Conservation (phyloP, 202 grass and related monocot genomes). For the Setaria viridis region DNA sequence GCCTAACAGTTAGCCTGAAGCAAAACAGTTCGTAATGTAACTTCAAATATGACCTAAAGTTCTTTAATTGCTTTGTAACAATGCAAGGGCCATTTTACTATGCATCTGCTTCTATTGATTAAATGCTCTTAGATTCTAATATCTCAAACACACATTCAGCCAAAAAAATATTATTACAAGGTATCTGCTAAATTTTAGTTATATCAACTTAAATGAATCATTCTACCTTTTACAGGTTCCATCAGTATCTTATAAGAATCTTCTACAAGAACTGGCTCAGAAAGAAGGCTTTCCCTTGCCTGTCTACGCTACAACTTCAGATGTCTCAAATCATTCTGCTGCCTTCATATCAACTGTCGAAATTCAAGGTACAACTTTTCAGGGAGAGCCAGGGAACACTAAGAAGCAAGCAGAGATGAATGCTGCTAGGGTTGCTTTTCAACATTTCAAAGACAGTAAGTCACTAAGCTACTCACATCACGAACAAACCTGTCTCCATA, state of each 20-base stretch:
- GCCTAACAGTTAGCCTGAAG: not conserved
- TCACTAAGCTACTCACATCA: conserved; percentile 37
- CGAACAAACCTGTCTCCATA: conserved; percentile 6
- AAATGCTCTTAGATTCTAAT: conserved; percentile 33
- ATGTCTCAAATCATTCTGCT: conserved; percentile 31
- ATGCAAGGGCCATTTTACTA: not conserved
- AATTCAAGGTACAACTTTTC: conserved; percentile 58
- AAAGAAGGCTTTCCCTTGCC: conserved; percentile 65
- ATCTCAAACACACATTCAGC: conserved; percentile 17
- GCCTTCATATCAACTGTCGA: conserved; percentile 60
- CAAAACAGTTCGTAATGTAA: not conserved
- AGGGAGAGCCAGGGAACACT: conserved; percentile 57
- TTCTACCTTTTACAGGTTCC: conserved; percentile 60
- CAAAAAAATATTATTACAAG: conserved; percentile 18
- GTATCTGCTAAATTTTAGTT: conserved; percentile 45
- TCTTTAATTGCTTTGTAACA: not conserved
- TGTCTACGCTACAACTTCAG: conserved; percentile 50
- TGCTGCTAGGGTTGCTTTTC: conserved; percentile 69
- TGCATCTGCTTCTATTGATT: not conserved
- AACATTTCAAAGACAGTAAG: conserved; percentile 67
- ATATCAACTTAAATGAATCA: conserved; percentile 35
- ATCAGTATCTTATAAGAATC: conserved; percentile 50
- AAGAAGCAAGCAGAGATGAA: conserved; percentile 79
- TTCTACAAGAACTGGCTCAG: conserved; percentile 66
- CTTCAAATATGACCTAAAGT: not conserved